Evolutionary conservation across 2,329 filamentous ascomycete species (phyloP).

Genomic region (Capronia americana): DNA sequence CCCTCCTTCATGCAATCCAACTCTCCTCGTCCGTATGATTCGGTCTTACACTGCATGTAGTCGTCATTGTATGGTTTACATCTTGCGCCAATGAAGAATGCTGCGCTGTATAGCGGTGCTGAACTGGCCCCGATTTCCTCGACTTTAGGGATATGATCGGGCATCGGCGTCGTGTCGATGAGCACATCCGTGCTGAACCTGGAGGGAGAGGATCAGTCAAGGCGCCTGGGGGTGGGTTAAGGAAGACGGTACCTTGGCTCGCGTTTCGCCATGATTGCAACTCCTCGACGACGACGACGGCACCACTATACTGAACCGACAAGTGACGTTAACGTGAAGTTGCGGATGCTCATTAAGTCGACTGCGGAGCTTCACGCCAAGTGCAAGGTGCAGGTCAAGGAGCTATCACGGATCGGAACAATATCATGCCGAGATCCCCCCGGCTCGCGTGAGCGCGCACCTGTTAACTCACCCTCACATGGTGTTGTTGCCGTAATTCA

Average conservation of each 20-base stretch:
- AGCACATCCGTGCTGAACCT: constrained; percentile 96
- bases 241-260: constrained; percentile 34
- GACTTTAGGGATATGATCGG: constrained; percentile 88
- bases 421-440: not conserved
- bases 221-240: not conserved
- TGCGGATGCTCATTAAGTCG: constrained; percentile 3
- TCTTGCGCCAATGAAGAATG: constrained; percentile 95
- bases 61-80: constrained; percentile 98
- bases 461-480: too few species aligned
- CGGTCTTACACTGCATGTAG: constrained; percentile 99
- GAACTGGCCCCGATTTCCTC: constrained; percentile 92
- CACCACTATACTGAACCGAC: not conserved
- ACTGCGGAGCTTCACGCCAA: constrained; percentile 39
- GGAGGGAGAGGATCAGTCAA: constrained; percentile 30
- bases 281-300: constrained; percentile 9
- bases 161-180: constrained; percentile 94
- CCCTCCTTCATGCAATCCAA: constrained; percentile 96
- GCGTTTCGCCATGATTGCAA: constrained; percentile 35
- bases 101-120: constrained; percentile 86
- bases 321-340: constrained; percentile 8
- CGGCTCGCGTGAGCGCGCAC: too few species aligned
- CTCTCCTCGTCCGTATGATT: constrained; percentile 88
- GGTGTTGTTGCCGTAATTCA: too few species aligned
- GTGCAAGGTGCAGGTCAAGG: constrained; percentile 2
- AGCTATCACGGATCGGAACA: constrained; percentile 1